Evolutionary conservation across 352 stramenopile species (phyloP).

Genomic region (Phytophthora rubi): DNA sequence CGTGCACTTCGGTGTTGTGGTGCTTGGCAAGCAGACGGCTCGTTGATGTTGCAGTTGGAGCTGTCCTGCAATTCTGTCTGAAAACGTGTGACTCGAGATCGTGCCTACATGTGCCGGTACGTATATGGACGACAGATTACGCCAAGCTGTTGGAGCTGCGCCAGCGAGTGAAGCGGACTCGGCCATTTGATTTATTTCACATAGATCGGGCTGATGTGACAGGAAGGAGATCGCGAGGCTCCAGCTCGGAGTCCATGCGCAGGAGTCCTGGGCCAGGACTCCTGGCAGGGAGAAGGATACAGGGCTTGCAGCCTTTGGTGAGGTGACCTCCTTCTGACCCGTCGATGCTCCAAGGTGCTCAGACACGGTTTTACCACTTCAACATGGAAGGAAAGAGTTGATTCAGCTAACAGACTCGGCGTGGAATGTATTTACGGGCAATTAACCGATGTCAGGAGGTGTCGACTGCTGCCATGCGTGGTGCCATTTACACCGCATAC

Average conservation of each 20-base stretch:
- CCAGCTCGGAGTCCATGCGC: background rate
- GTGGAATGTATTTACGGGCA: background rate
- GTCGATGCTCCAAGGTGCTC: background rate
- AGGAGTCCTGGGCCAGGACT: too few species aligned
- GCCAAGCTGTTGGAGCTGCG: background rate
- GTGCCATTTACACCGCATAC: background rate
- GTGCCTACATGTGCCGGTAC: too few species aligned
- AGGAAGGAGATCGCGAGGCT: constrained; percentile 1
- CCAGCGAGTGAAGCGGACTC: background rate
- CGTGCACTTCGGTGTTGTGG: background rate
- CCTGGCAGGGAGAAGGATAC: too few species aligned
- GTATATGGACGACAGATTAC: constrained; percentile 12
- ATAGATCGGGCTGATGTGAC: constrained; percentile 16
- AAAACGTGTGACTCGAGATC: too few species aligned
- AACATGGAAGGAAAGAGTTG: background rate
- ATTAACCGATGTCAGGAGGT: background rate
- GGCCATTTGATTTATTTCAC: constrained; percentile 27
- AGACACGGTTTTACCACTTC: background rate
- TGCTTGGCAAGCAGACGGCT: background rate
- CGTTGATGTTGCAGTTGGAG: background rate
- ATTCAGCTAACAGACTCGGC: background rate
- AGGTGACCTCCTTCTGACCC: background rate
- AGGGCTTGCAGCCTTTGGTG: too few species aligned
- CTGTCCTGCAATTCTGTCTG: background rate
- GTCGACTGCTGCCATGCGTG: background rate